Percentiles rank a stretch among this genome's conserved stretches.
Conservation (phyloP, 2,329 filamentous ascomycete species). For the Aspergillus arachidicola region DNA sequence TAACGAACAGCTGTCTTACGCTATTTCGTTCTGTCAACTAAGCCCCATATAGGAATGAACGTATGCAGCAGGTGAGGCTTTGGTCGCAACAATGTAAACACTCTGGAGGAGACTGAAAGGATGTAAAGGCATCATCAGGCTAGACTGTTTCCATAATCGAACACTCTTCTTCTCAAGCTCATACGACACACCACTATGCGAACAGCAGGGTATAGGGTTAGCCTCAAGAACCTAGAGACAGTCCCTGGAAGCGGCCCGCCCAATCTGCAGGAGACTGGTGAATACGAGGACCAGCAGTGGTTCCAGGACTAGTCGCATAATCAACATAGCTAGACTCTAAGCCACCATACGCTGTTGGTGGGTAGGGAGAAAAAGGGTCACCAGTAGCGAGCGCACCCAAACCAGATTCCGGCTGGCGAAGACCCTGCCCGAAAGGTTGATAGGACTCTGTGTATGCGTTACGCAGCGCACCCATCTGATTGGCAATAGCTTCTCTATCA, state of each 20-base stretch:
- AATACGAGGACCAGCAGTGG: conserved; percentile 35
- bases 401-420: conserved; percentile 36
- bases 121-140: neutral
- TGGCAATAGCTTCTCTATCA: conserved; percentile 34
- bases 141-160: neutral
- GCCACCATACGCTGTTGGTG: conserved; percentile 37
- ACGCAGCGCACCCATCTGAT: conserved; percentile 33
- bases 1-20: neutral
- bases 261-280: conserved; percentile 56
- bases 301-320: conserved; percentile 36
- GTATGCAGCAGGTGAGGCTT: neutral
- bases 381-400: conserved; percentile 32
- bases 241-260: conserved; percentile 66
- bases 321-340: conserved; percentile 40
- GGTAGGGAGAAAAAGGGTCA: conserved; percentile 41
- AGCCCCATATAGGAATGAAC: neutral
- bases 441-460: conserved; percentile 41
- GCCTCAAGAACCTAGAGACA: conserved; percentile 66
- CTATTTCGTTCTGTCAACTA: neutral
- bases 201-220: neutral
- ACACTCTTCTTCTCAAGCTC: neutral
- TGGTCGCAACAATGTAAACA: neutral
- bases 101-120: neutral
- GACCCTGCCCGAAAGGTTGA: conserved; percentile 35
- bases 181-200: neutral